Base-by-base conservation (phyloP, 257 asterid genomes). In the Catharanthus roseus region DNA sequence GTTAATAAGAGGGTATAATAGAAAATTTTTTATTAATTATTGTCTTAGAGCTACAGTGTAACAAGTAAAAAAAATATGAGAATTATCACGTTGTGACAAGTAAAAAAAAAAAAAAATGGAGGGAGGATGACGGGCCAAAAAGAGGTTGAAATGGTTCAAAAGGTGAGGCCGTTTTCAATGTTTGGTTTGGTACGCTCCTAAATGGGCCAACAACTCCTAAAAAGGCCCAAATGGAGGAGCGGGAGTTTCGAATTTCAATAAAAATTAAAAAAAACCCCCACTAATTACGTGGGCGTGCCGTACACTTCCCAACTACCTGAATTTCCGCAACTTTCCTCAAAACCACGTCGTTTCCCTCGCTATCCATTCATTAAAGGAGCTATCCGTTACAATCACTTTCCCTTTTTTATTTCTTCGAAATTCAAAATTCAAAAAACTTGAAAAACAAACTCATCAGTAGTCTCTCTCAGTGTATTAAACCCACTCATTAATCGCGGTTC, bases 341-440 rank as follows among this genome's bases (percentile, higher is more conserved):
- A 74, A 69, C 81, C 33, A 74, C 77, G 73, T 56, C 86, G 80
- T 73, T 69, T 31, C 53, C 1, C 29, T 55, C 38, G 24, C 53
- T 13, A n/a, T 15, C 51, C 29, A 0, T 70, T 39, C 64, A 47
- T 56, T 13, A 38, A n/a, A n/a, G 47, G 29, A 76, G 74, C 84
- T 89, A 84, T 83, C 97, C 96, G 97, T 89, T 86, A 47, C 80
- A 72, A 36, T 2, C 9, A 80, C 34, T 21, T 49, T 33, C 6
- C 55, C 15, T 44, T 73, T 77, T 75, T 75, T 54, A 23, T n/a
- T n/a, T n/a, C n/a, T 84, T 76, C 72, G 79, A 83, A 85, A 65
- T 91, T 88, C 80, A 84, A 89, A 91, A 68, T 83, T 81, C 74
- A 76, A 71, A 42, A 24, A 58, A 15, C 65, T 15, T 56, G 61